phyloP scores from a whole-genome alignment of 371 early-diverging fungal species.

The Mortierella sp. region DNA sequence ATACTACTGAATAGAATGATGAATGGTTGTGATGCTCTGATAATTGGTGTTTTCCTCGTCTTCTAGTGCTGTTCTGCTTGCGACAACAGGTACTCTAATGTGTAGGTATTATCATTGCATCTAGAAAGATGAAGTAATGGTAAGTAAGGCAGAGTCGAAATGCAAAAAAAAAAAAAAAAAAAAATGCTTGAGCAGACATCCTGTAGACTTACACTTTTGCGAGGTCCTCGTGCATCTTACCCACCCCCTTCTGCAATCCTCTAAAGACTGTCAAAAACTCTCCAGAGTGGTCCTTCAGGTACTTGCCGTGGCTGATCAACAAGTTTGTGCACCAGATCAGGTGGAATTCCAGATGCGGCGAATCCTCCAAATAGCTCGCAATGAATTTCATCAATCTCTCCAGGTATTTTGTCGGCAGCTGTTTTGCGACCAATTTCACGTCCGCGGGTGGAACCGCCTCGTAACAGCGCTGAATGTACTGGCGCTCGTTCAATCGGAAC shows the following conservation, averaged over 20 bases:
- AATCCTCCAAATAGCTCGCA: conserved; percentile 76
- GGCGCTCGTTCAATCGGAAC: conserved; percentile 88
- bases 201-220: conserved; percentile 74
- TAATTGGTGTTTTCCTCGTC: not conserved
- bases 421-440: conserved; percentile 77
- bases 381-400: conserved; percentile 85
- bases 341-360: conserved; percentile 89
- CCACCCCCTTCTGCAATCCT: conserved; percentile 81
- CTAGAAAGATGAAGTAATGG: too few relatives aligned
- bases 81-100: conserved; percentile 72
- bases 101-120: conserved; percentile 86
- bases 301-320: conserved; percentile 83
- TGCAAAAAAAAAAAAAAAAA: not conserved
- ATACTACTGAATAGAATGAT: not conserved
- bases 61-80: conserved; percentile 47
- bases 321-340: conserved; percentile 83
- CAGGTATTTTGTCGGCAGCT: conserved; percentile 87
- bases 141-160: too few relatives aligned
- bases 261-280: conserved; percentile 82
- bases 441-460: conserved; percentile 84
- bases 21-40: not conserved
- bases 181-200: too few relatives aligned
- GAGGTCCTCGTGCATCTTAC: conserved; percentile 76
- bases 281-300: conserved; percentile 81
- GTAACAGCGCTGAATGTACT: conserved; percentile 79